These are phyloP conservation scores for Hagleromyces aurorensis DNA, from an alignment of 805 yeast species.

Conservation along the genomic window DNA sequence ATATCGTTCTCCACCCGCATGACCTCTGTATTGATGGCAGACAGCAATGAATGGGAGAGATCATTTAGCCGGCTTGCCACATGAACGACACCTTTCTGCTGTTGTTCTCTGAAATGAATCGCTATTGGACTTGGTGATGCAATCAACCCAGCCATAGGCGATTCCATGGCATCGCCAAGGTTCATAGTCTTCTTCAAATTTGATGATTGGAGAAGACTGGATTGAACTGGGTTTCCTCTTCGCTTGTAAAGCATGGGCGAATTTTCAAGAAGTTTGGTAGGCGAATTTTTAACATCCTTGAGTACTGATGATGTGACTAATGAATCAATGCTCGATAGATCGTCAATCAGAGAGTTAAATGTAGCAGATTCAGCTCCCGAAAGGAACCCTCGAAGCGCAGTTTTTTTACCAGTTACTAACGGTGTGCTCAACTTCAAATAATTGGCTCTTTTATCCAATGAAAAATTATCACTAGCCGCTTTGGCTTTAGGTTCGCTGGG, in stretches of 20 bases:
- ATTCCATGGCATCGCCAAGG: constrained; percentile 68
- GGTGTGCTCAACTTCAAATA: constrained; percentile 15
- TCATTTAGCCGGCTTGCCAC: constrained; percentile 7
- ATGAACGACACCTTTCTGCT: constrained; percentile 3
- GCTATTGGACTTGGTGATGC: constrained; percentile 7
- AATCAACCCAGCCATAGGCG: constrained; percentile 8
- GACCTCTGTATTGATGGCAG: constrained; percentile 12
- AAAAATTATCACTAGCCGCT: no score
- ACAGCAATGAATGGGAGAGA: constrained; percentile 8
- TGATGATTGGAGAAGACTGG: constrained; percentile 57
- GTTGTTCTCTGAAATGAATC: constrained; percentile 4
- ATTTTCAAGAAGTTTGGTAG: constrained; percentile 12
- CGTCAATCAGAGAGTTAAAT: constrained; percentile 18
- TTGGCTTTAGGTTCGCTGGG: no score
- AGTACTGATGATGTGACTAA: constrained; percentile 24
- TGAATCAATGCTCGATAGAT: constrained; percentile 19
- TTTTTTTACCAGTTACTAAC: constrained; percentile 9
- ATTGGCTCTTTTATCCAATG: no score
- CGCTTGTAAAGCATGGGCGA: constrained; percentile 19
- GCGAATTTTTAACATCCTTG: constrained; percentile 11
- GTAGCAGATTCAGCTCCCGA: constrained; percentile 13
- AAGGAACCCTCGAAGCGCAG: constrained; percentile 6
- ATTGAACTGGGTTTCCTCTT: constrained; percentile 5
- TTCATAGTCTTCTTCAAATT: constrained; percentile 70
- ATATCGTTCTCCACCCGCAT: constrained; percentile 11